Base-by-base conservation (phyloP, 768 basidiomycete species). In the Lentinula boryana region DNA sequence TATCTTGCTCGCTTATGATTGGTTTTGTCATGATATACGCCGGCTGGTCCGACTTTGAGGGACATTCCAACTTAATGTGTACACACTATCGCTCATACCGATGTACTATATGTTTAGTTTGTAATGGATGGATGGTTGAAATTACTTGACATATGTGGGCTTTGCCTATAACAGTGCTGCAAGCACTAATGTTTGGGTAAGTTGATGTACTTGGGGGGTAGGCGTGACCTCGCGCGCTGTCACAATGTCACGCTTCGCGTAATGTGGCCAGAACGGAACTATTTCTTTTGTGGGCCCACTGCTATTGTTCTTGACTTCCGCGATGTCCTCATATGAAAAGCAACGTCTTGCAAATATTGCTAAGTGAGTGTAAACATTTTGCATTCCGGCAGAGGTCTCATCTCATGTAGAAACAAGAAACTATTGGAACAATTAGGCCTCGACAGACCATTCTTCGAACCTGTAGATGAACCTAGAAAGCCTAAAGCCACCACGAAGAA, bases 361-460 rank as follows among this genome's bases (percentile, higher is more conserved):
- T 18, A 63, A 60, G 60, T 61, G 33, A 10, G 15, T 35, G n/a
- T 23, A 27, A 27, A 27, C 27, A 27, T 23, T n/a, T n/a, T 31
- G 41, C 18, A 3, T 0, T 50, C 16, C 27, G 15, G 3, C 23
- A 31, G 31, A 16, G 36, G 1, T 5, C 57, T 35, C 35, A 50
- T 35, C 8, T 18, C 1, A 9, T 32, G 2, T 40, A 70, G 70
- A 71, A 87, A 87, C 65, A 73, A 63, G 62, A 74, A 62, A 32
- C 49, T 85, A 3, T 69, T 89, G 43, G 67, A 66, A 9, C 56
- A 61, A 0, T 67, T 86, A 7, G 81, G 76, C 0, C 70, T 88
- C 1, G 76, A 79, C 54, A 76, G 75, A 57, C 82, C 83, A 23
- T 56, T 71, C 1, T 72, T 78, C 21, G 84, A 83, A 62, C 81